phyloP scores from a whole-genome alignment of 2,329 filamentous ascomycete genomes.

The Pseudogymnoascus sp. region DNA sequence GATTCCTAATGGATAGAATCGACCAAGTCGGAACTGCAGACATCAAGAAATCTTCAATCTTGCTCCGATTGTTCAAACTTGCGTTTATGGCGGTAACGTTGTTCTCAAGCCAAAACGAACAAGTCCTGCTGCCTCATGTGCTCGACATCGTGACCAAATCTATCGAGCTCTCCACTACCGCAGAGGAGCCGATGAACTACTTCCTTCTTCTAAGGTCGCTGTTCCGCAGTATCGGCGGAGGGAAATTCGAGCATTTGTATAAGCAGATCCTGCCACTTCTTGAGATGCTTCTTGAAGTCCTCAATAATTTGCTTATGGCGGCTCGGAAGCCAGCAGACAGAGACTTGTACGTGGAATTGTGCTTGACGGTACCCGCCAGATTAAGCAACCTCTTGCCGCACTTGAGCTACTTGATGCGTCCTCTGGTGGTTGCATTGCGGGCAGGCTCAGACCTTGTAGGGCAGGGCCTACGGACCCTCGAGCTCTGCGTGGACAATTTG shows the following conservation, averaged over 20 bases:
- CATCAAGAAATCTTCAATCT: constrained; percentile 83
- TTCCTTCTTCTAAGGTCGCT: constrained; percentile 87
- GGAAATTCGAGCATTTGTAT: constrained; percentile 94
- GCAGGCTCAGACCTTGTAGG: constrained; percentile 90
- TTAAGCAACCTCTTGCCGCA: constrained; percentile 93
- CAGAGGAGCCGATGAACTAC: constrained; percentile 97
- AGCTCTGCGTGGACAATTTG: constrained; percentile 95
- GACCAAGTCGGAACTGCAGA: constrained; percentile 90
- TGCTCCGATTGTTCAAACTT: constrained; percentile 90
- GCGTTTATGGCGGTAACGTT: constrained; percentile 99
- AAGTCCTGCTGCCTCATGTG: constrained; percentile 89
- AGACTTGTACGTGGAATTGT: constrained; percentile 94
- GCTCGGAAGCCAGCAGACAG: constrained; percentile 84
- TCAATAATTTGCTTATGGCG: constrained; percentile 88
- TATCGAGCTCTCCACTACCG: constrained; percentile 89
- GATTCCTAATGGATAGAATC: constrained; percentile 95
- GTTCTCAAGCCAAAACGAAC: constrained; percentile 90
- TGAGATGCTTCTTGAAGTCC: constrained; percentile 94
- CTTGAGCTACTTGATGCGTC: constrained; percentile 92
- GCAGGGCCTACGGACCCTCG: constrained; percentile 84
- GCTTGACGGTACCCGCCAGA: constrained; percentile 87
- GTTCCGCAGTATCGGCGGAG: constrained; percentile 93
- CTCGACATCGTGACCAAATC: constrained; percentile 96
- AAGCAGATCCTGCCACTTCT: constrained; percentile 94
- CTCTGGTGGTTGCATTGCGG: constrained; percentile 87